A percentile compares a stretch with the other conserved stretches of the same genome.
Conservation (phyloP, 139 green algal genomes). For the Zygnema cylindricum region DNA sequence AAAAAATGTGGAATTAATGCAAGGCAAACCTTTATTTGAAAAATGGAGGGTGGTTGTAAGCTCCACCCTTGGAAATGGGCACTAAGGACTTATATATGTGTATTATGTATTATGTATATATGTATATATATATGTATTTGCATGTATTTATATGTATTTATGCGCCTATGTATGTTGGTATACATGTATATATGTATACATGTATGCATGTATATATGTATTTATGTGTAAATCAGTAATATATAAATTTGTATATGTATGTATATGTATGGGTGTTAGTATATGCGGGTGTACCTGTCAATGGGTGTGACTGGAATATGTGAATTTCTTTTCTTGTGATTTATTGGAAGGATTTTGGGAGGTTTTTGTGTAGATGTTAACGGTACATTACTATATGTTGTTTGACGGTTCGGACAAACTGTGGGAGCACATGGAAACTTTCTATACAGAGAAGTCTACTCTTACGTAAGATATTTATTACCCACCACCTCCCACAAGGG, state of each 20-base stretch:
- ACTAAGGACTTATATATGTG: neutral
- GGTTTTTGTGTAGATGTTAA: slow-evolving; percentile 59
- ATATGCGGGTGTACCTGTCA: no score
- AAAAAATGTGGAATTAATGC: no score
- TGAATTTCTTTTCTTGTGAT: no score
- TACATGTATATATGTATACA: slow-evolving; percentile 1
- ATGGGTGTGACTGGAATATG: no score
- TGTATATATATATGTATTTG: neutral
- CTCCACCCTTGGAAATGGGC: neutral
- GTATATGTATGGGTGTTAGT: neutral
- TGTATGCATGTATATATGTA: neutral
- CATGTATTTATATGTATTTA: neutral
- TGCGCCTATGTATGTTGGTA: neutral
- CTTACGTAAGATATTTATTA: slow-evolving; percentile 20
- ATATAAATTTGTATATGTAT: no score
- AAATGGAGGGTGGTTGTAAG: no score
- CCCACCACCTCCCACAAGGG: no score
- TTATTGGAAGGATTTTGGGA: no score
- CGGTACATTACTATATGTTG: slow-evolving; percentile 59
- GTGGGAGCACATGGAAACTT: slow-evolving; percentile 48
- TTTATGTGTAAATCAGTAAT: no score
- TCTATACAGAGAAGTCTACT: slow-evolving; percentile 40
- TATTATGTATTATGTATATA: neutral
- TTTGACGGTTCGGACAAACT: slow-evolving; percentile 47
- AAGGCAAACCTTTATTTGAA: no score